These are phyloP conservation scores for Geotrichum aggregatum DNA, from an alignment of 1,139 yeast genomes.

Conservation along the genomic window DNA sequence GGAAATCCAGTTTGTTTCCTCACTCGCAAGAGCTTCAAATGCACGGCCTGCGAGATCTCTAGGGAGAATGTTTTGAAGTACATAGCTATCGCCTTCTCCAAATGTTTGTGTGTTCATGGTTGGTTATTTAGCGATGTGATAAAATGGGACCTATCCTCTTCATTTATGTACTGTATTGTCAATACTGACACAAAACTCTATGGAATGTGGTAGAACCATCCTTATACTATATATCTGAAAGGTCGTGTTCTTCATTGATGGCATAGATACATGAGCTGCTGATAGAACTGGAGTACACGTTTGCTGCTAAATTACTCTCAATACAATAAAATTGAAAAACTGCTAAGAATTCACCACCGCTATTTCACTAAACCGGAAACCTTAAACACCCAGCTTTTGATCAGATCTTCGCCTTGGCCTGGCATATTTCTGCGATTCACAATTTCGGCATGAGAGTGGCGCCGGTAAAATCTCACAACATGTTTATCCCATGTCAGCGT, in stretches of 20 bases:
- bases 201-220: too few species aligned
- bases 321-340: too few species aligned
- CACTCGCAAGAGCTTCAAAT: not conserved
- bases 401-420: constrained; percentile 35
- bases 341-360: too few species aligned
- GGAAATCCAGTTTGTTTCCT: constrained; percentile 16
- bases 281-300: too few species aligned
- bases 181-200: too few species aligned
- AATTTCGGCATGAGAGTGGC: constrained; percentile 33
- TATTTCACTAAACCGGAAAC: not conserved
- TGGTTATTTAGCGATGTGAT: too few species aligned
- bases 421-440: constrained; percentile 35
- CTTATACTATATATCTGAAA: too few species aligned
- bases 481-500: constrained; percentile 35
- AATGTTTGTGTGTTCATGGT: not conserved
- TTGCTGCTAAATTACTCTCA: too few species aligned
- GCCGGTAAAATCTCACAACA: constrained; percentile 28
- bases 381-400: constrained; percentile 28
- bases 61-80: constrained; percentile 8
- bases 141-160: too few species aligned
- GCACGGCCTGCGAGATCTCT: constrained; percentile 13
- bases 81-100: constrained; percentile 18
- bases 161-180: too few species aligned
- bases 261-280: too few species aligned
- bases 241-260: too few species aligned